Evolutionary conservation across 148 eudicot species (phyloP), one percentile per base, ranked within the genome.

Genomic region (Cornus florida): DNA sequence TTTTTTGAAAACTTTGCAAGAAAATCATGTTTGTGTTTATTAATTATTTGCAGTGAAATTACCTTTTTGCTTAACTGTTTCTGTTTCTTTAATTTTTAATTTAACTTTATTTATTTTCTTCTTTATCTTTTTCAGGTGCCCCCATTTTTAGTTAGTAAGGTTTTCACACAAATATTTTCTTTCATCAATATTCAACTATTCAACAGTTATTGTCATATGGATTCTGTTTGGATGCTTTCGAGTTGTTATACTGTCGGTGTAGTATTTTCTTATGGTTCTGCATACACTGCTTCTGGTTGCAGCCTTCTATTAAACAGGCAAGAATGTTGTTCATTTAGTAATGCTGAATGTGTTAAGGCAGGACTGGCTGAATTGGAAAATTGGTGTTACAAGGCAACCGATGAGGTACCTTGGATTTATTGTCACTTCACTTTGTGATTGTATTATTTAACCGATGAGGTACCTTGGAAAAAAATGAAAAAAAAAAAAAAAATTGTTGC

Each of bases 271-370:
- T 16, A 46, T n/a, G 33, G 12, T 56, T 46, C 53, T 33, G 23
- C 17, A 31, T 11, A 71, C 22, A 20, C 46, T 86, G 43, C 83
- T 75, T 57, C 43, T 74, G 75, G 35, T 24, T 86, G 82, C 92
- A 97, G 99, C 77, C 97, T 97, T 87, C 89, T 97, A 73, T 76
- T 97, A 84, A 87, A n/a, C n/a, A n/a, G 99, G 84, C 90, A 98
- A 80, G 99, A 96, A 86, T 96, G 99, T 76, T 96, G 99, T 85
- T 96, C 99, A 31, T 92, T 96, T 69, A 94, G 99, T 78, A 96
- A 96, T 72, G 99, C 98, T 67, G 99, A 96, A 85, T 96, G 91
- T 75, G 99, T 96, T n/a, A 96, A 96, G 84, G 97, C 95, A 32
- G 98, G 98, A 72, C 83, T 96, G 67, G 90, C 97, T 79, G 99